Conservation (phyloP, 2,329 filamentous ascomycete genomes). For the Alternaria burnsii region DNA sequence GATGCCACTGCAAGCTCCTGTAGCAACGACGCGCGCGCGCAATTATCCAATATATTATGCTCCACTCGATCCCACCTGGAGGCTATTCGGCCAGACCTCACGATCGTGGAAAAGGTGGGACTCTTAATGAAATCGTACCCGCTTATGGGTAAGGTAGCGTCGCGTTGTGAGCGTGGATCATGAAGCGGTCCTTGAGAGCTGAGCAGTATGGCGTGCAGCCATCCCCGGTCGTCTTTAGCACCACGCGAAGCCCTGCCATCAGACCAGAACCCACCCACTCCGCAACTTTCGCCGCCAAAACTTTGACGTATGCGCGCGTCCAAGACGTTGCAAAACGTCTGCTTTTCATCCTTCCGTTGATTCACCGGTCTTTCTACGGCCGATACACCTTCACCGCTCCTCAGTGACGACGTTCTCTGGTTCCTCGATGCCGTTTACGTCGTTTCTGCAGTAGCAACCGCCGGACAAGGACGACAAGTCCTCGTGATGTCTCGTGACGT, state of each 20-base stretch:
- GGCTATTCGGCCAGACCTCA: constrained; percentile 4
- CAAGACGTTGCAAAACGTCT: background rate
- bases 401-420: background rate
- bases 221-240: background rate
- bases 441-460: background rate
- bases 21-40: constrained; percentile 14
- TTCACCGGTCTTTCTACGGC: background rate
- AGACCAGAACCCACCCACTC: background rate
- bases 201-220: background rate
- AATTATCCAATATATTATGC: constrained; percentile 13
- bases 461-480: no score
- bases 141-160: background rate
- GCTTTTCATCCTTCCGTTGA: background rate
- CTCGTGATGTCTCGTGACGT: no score
- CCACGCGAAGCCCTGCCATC: background rate
- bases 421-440: background rate
- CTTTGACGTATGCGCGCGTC: background rate
- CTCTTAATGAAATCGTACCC: constrained; percentile 2
- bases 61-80: constrained; percentile 9
- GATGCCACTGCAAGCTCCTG: background rate
- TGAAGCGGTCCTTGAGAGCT: background rate
- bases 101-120: constrained; percentile 6
- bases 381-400: background rate
- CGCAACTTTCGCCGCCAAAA: background rate
- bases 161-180: background rate